Evolutionary conservation across 129 eudicot species (phyloP), one percentile per base, ranked within the genome.

Genomic region (Chrysanthemum seticuspe): DNA sequence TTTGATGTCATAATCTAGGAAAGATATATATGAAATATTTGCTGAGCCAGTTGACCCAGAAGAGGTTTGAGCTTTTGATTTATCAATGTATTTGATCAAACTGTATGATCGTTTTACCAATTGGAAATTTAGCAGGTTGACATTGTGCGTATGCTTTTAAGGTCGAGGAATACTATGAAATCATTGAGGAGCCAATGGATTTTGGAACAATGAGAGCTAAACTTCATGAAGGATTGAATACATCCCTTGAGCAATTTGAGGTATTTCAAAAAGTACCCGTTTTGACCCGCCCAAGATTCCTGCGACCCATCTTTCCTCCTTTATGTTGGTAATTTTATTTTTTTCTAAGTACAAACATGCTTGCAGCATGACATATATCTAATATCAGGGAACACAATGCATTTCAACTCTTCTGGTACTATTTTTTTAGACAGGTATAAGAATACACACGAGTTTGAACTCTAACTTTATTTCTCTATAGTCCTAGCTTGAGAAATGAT

Each of bases 191-290:
- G 69, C 98, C 98, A 1, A 94, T 90, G 98, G 97, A 94, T 78
- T 94, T 94, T 62, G 98, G 96, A 23, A 94, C 97, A 34, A 94
- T 90, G 96, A 79, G 97, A 85, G 98, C 98, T 76, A 94, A 94
- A 76, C 97, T 94, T 65, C 98, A 94, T 71, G 98, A 94, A 84
- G 97, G 92, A 80, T 80, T 90, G 93, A 90, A 94, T 74, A 71
- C 78, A 27, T 85, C 82, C 74, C 89, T 90, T 48, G 83, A 86
- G 57, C 93, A 94, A 80, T 94, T 90, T 71, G 87, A 94, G 97
- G 97, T 78, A 29, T 87, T 60, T 63, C 68, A 59, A 75, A 14
- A 67, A 52, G 29, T 49, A 27, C 50, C 14, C 11, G 3, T 23
- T 70, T 36, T 6, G 8, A 48, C 27, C 23, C 13, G 13, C 8